Base-by-base conservation (phyloP, 306 rosid species). In the Malus asiatica region DNA sequence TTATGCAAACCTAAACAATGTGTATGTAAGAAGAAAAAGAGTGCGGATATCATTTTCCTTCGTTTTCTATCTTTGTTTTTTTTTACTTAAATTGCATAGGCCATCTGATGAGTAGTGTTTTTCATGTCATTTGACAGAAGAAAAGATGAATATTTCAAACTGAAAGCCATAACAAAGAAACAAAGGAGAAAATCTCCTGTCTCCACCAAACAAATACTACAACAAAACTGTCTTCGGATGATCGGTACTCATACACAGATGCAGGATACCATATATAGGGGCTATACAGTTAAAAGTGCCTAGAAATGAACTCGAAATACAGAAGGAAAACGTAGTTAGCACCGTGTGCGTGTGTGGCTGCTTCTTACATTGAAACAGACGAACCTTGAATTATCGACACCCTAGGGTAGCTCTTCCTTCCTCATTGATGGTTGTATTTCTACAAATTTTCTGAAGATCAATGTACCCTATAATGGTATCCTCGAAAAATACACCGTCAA, bases 381-480 rank as follows among this genome's bases (percentile, higher is more conserved):
- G 76, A 22, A 35, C 30, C 9, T 73, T 27, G 45, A 48, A 6
- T 77, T 30, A 44, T 83, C 98, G 89, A 77, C 98, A 94, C 82
- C 98, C 98, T 53, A 92, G 79, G 20, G 79, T 89, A 55, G 83
- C 89, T 83, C 97, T 89, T 52, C 96, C 84, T 6, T 89, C 97
- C 5, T 76, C 87, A 66, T 73, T n/a, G 33, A 94, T 77, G 42
- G 87, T 72, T 23, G 83, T 83, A 79, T 94, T 94, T 78, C 69
- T 84, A 78, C 98, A 94, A 61, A 94, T 85, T 83, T 94, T 94
- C 81, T 92, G 98, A 35, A 95, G 96, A 83, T 95, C 97, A 78
- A 92, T 84, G 82, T 92, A 95, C 68, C 97, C 97, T 78, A 95
- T 89, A 70, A 95, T 95, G 59, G 98, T 92, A 80, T 95, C 98